A percentile compares a stretch with the other conserved stretches of the same genome.
These are phyloP conservation scores for Byssochlamys sp. DNA, from an alignment of 2,329 filamentous ascomycete species.

Conservation along the genomic window DNA sequence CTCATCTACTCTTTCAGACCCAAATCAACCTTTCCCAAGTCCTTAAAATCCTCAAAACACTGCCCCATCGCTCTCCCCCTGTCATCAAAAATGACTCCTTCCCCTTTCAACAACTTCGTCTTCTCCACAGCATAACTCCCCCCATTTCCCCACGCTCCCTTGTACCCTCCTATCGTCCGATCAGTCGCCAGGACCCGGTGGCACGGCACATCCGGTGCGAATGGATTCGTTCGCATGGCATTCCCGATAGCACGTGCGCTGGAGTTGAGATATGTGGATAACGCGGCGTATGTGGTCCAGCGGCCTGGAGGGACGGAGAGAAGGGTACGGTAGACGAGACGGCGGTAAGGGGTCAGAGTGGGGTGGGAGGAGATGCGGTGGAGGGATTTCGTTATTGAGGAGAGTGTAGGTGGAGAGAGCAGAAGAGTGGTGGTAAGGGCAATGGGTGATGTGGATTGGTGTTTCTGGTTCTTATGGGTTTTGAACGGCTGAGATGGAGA, in stretches of 20 bases:
- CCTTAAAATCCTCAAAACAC: slow-evolving; percentile 25
- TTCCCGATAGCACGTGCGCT: slow-evolving; percentile 70
- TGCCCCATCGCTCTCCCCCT: slow-evolving; percentile 28
- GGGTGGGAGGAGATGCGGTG: slow-evolving; percentile 35
- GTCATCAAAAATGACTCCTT: slow-evolving; percentile 38
- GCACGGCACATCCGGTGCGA: slow-evolving; percentile 71
- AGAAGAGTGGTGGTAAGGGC: not conserved
- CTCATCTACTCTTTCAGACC: not conserved
- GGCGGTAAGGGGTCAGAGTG: slow-evolving; percentile 42
- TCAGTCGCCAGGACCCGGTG: slow-evolving; percentile 69
- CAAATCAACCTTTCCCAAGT: slow-evolving; percentile 8
- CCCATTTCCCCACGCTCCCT: slow-evolving; percentile 41
- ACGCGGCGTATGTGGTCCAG: slow-evolving; percentile 67
- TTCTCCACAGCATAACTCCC: slow-evolving; percentile 35
- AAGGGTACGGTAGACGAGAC: slow-evolving; percentile 57
- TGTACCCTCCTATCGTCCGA: slow-evolving; percentile 48
- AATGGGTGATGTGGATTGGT: not conserved
- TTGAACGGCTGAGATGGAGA: not conserved
- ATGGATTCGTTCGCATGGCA: slow-evolving; percentile 67
- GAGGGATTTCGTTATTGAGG: slow-evolving; percentile 19
- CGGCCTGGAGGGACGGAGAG: slow-evolving; percentile 66
- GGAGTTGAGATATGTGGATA: slow-evolving; percentile 58
- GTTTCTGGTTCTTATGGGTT: not conserved
- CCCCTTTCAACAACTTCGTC: slow-evolving; percentile 30
- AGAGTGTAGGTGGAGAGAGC: not conserved